Conservation (phyloP, 2,329 filamentous ascomycete genomes). For the Pezizomycotina sp. region DNA sequence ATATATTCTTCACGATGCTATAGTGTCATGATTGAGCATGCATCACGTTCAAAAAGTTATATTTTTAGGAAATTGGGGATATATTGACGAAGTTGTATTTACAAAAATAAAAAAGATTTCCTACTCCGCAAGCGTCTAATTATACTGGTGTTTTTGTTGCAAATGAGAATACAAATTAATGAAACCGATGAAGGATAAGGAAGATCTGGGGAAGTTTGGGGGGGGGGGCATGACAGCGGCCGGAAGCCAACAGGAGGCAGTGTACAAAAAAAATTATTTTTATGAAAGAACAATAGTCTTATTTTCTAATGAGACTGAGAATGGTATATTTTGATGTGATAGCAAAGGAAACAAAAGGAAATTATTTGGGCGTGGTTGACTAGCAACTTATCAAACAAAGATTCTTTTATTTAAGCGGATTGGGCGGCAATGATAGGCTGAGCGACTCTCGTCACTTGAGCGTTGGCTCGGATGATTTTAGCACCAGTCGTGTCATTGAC, state of each 20-base stretch:
- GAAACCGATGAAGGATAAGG: constrained; percentile 3
- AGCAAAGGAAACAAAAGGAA: no score
- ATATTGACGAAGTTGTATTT: background rate
- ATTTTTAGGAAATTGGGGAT: background rate
- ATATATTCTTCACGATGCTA: no score
- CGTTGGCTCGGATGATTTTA: constrained; percentile 69
- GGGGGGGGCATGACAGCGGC: constrained; percentile 1
- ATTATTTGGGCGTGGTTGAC: background rate
- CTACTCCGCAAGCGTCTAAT: no score
- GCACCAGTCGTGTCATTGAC: constrained; percentile 67
- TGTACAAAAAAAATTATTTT: constrained; percentile 2
- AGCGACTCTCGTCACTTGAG: constrained; percentile 67
- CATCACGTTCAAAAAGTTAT: background rate
- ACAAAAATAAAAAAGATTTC: no score
- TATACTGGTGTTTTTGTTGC: no score
- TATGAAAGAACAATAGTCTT: no score
- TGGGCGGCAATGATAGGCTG: constrained; percentile 69
- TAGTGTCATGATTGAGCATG: no score
- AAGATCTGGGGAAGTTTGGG: constrained; percentile 1
- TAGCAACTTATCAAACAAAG: background rate
- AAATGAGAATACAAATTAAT: background rate
- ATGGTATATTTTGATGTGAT: no score
- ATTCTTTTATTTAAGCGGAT: constrained; percentile 43
- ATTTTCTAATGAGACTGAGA: background rate
- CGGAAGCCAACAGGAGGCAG: constrained; percentile 5